A percentile compares a stretch with the other conserved stretches of the same genome.
Evolutionary conservation across 2,329 filamentous ascomycete species (phyloP).

Genomic region (Arthrobotrys pseudoclavata): DNA sequence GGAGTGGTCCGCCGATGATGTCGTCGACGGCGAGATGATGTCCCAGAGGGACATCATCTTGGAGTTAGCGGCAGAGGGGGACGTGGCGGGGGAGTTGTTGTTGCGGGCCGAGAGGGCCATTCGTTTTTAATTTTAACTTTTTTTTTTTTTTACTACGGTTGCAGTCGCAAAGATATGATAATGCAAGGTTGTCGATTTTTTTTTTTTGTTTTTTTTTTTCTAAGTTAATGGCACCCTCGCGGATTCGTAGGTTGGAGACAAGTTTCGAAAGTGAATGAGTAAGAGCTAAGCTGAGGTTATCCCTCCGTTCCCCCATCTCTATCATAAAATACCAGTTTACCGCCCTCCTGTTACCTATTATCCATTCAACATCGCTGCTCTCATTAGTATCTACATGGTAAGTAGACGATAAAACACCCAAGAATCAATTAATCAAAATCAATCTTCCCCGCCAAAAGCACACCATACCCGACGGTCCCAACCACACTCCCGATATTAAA

Average conservation of each 20-base stretch:
- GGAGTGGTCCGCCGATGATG: conserved; percentile 39
- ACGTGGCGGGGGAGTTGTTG: conserved; percentile 38
- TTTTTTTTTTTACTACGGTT: not conserved
- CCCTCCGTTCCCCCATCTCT: not conserved
- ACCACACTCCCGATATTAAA: conserved; percentile 80
- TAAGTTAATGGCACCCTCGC: not conserved
- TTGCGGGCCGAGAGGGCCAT: conserved; percentile 37
- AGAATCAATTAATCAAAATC: conserved; percentile 8
- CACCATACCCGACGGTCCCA: conserved; percentile 81
- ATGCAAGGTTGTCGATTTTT: not conserved
- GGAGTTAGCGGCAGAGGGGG: conserved; percentile 46
- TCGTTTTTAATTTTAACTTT: conserved; percentile 1
- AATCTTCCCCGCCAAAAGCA: conserved; percentile 75
- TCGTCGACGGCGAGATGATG: conserved; percentile 21
- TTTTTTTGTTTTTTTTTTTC: too few species aligned
- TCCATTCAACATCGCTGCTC: not conserved
- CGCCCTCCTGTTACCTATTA: not conserved
- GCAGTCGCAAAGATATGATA: not conserved
- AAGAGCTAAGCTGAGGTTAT: not conserved
- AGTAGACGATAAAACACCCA: not conserved
- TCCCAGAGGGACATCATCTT: conserved; percentile 36
- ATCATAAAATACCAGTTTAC: not conserved
- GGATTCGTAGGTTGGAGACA: not conserved
- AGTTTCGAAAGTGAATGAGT: not conserved
- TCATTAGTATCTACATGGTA: too few species aligned